These are phyloP conservation scores for Coemansia furcata DNA, from an alignment of 192 early-diverging fungal genomes.

Conservation along the genomic window DNA sequence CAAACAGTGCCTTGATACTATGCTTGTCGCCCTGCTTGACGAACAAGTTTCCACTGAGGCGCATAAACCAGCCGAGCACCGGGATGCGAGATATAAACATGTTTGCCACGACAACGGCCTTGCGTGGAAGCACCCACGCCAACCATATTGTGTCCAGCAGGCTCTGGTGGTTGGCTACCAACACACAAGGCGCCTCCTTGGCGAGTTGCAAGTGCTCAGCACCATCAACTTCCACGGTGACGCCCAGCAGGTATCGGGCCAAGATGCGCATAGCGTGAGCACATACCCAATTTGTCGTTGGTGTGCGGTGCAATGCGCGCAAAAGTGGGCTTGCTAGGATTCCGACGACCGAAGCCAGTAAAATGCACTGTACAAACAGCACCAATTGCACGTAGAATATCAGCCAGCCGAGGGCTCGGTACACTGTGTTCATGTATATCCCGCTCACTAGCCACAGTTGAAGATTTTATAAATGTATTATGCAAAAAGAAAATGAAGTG, in stretches of 20 bases:
- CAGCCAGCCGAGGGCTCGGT: slow-evolving; percentile 16
- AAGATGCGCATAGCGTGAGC: slow-evolving; percentile 56
- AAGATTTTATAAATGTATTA: background rate
- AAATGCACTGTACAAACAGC: slow-evolving; percentile 37
- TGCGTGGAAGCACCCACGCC: slow-evolving; percentile 63
- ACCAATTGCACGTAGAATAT: slow-evolving; percentile 37
- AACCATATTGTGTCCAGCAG: slow-evolving; percentile 72
- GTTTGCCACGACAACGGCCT: slow-evolving; percentile 70
- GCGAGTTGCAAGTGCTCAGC: slow-evolving; percentile 55
- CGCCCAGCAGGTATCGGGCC: slow-evolving; percentile 55
- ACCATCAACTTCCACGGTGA: slow-evolving; percentile 61
- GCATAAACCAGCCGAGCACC: slow-evolving; percentile 76
- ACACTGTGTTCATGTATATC: slow-evolving; percentile 2
- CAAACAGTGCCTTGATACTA: slow-evolving; percentile 75
- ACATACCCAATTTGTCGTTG: slow-evolving; percentile 60
- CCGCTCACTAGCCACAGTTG: slow-evolving; percentile 12
- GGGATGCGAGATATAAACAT: slow-evolving; percentile 67
- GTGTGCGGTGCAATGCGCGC: slow-evolving; percentile 23
- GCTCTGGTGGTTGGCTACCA: slow-evolving; percentile 86
- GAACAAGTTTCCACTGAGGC: slow-evolving; percentile 79
- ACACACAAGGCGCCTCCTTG: slow-evolving; percentile 59
- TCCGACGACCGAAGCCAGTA: slow-evolving; percentile 31
- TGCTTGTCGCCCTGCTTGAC: slow-evolving; percentile 79
- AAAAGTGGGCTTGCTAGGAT: slow-evolving; percentile 28
- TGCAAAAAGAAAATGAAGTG: background rate